Conservation (phyloP, 768 basidiomycete species). For the Suillus fuscotomentosus region DNA sequence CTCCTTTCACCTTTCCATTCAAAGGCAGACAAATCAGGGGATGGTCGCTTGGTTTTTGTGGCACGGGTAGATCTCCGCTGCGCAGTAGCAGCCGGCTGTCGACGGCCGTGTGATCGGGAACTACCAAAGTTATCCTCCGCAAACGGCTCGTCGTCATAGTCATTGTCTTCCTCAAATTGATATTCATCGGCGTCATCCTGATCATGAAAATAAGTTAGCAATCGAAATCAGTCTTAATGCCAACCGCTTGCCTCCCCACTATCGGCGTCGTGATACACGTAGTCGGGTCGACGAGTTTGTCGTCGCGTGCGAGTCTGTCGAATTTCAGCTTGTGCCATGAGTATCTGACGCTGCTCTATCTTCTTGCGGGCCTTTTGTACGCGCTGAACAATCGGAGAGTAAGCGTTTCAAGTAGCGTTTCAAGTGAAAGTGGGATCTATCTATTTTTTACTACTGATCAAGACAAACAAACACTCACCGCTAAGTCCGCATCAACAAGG, state of each 20-base stretch:
- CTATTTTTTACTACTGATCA: constrained; percentile 13
- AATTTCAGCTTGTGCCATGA: constrained; percentile 73
- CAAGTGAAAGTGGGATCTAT: constrained; percentile 11
- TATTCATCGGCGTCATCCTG: constrained; percentile 70
- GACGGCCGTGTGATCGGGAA: constrained; percentile 39
- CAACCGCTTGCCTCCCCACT: constrained; percentile 50
- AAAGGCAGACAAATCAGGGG: constrained; percentile 46
- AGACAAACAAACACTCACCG: constrained; percentile 48
- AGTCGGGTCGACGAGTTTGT: constrained; percentile 72
- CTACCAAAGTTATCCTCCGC: constrained; percentile 40
- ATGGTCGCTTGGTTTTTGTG: constrained; percentile 50
- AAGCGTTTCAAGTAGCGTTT: constrained; percentile 17
- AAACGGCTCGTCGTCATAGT: constrained; percentile 59
- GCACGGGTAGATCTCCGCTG: constrained; percentile 57
- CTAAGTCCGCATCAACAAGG: constrained; percentile 64
- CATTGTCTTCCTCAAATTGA: constrained; percentile 60
- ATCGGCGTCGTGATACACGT: constrained; percentile 71
- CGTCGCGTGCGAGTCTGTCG: constrained; percentile 78
- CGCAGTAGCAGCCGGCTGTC: constrained; percentile 31
- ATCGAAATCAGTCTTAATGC: constrained; percentile 18
- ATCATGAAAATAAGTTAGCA: constrained; percentile 17
- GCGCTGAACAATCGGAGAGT: constrained; percentile 47
- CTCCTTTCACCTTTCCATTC: constrained; percentile 77
- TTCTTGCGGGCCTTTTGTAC: constrained; percentile 68
- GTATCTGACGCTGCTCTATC: constrained; percentile 61